Conservation (phyloP, 2,329 filamentous ascomycete species). For the Helminthosporium solani region DNA sequence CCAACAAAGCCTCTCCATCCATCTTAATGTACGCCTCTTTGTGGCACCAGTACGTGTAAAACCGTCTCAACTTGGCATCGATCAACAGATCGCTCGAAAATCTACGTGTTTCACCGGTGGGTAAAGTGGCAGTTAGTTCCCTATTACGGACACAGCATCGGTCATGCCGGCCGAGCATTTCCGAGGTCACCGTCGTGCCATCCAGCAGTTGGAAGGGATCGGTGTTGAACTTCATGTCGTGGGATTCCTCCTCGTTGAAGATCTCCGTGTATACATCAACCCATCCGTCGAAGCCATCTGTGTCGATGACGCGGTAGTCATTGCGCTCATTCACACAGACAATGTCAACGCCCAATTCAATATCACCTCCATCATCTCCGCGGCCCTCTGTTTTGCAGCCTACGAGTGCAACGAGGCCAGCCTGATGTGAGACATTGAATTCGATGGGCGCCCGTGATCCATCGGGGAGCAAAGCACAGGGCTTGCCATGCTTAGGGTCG, state of each 20-base stretch:
- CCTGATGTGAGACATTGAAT: conserved; percentile 81
- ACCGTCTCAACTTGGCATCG: conserved; percentile 65
- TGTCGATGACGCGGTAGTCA: conserved; percentile 59
- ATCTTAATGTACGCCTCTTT: conserved; percentile 83
- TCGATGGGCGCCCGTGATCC: conserved; percentile 49
- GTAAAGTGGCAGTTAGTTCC: conserved; percentile 41
- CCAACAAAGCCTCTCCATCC: conserved; percentile 74
- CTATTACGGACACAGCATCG: conserved; percentile 44
- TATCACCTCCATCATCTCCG: conserved; percentile 20
- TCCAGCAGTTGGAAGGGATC: conserved; percentile 48
- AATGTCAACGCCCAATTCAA: conserved; percentile 70
- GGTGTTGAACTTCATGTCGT: conserved; percentile 60
- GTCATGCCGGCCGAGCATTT: conserved; percentile 47
- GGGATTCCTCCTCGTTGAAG: conserved; percentile 63
- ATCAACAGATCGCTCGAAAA: conserved; percentile 51
- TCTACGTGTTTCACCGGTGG: conserved; percentile 34
- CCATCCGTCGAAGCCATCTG: conserved; percentile 64
- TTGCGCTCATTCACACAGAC: conserved; percentile 72
- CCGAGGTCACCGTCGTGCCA: conserved; percentile 43
- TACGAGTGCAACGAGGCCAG: conserved; percentile 69
- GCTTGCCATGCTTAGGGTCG: conserved; percentile 53
- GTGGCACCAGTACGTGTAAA: conserved; percentile 77
- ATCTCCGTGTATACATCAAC: conserved; percentile 73
- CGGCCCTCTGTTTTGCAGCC: conserved; percentile 38
- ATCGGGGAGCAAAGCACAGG: conserved; percentile 50